Percentiles rank a stretch among this genome's conserved stretches.
Conservation (phyloP, 345 rosid species). For the Hirschfeldia incana region DNA sequence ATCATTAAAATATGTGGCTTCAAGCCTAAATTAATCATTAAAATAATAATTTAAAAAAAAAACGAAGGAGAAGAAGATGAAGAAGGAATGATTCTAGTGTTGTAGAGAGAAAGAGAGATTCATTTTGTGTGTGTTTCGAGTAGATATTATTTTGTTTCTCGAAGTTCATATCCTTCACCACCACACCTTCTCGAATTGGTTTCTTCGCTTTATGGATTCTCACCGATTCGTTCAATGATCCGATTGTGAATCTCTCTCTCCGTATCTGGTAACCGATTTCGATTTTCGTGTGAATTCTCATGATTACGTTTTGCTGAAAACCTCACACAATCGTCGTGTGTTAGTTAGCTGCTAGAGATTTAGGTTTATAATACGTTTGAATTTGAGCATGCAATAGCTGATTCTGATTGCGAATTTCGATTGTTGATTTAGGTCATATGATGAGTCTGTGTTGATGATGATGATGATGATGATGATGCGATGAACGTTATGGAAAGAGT, state of each 20-base stretch:
- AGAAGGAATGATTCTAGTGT: constrained; percentile 29
- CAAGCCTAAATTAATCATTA: constrained; percentile 9
- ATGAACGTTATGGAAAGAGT: constrained; percentile 48
- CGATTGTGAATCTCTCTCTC: constrained; percentile 30
- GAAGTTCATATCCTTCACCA: constrained; percentile 30
- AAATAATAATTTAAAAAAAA: neutral
- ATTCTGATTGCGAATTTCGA: constrained; percentile 16
- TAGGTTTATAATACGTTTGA: neutral
- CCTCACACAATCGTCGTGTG: constrained; percentile 1
- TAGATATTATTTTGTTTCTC: constrained; percentile 30
- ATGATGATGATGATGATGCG: neutral
- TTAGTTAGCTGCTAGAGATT: constrained; percentile 5
- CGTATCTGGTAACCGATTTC: constrained; percentile 23
- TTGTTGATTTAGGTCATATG: constrained; percentile 21
- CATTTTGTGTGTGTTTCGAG: constrained; percentile 16
- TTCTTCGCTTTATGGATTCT: constrained; percentile 9
- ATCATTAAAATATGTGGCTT: constrained; percentile 31
- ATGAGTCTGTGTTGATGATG: neutral
- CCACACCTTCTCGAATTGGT: neutral
- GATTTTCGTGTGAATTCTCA: constrained; percentile 5
- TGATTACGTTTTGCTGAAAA: neutral
- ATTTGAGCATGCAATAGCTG: neutral
- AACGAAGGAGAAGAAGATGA: neutral
- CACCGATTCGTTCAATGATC: constrained; percentile 27
- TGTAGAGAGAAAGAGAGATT: constrained; percentile 8